Evolutionary conservation across 345 rosid species (phyloP).

Genomic region (Melastoma malabathricum): DNA sequence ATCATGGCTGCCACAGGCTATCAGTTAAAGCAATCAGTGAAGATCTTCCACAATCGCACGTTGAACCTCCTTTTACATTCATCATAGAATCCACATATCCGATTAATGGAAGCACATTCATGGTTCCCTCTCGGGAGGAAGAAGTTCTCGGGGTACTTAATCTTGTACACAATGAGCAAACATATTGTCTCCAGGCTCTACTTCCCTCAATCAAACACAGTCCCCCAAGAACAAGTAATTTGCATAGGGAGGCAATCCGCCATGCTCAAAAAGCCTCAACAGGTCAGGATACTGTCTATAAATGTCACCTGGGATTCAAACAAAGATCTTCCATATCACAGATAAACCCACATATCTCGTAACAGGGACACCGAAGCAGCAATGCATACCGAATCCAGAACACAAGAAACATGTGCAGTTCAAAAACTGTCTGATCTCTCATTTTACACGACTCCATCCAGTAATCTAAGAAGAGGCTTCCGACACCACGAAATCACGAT

Average conservation of each 20-base stretch:
- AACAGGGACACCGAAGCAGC: too few relatives aligned
- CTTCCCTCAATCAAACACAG: constrained; percentile 67
- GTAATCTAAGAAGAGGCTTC: too few relatives aligned
- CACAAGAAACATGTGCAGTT: too few relatives aligned
- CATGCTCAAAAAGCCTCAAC: constrained; percentile 73
- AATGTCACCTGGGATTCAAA: constrained; percentile 52
- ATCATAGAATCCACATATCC: constrained; percentile 38
- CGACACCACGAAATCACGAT: too few relatives aligned
- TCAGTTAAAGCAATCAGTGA: constrained; percentile 30
- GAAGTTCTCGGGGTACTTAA: constrained; percentile 33
- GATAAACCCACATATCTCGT: neutral
- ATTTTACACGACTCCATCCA: too few relatives aligned
- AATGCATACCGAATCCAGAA: too few relatives aligned
- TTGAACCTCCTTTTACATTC: constrained; percentile 73
- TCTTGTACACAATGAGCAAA: constrained; percentile 31
- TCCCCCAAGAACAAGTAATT: constrained; percentile 78
- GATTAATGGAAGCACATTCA: constrained; percentile 40
- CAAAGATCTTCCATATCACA: constrained; percentile 5
- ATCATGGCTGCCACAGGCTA: constrained; percentile 38
- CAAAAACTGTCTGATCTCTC: too few relatives aligned
- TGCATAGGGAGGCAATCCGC: constrained; percentile 66
- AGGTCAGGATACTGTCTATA: constrained; percentile 87
- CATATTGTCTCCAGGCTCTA: constrained; percentile 38
- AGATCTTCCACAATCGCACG: constrained; percentile 53
- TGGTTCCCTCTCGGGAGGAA: constrained; percentile 40